A percentile compares a stretch with the other conserved stretches of the same genome.
Evolutionary conservation across 257 asterid genomes (phyloP).

Genomic region (Misopates orontium): DNA sequence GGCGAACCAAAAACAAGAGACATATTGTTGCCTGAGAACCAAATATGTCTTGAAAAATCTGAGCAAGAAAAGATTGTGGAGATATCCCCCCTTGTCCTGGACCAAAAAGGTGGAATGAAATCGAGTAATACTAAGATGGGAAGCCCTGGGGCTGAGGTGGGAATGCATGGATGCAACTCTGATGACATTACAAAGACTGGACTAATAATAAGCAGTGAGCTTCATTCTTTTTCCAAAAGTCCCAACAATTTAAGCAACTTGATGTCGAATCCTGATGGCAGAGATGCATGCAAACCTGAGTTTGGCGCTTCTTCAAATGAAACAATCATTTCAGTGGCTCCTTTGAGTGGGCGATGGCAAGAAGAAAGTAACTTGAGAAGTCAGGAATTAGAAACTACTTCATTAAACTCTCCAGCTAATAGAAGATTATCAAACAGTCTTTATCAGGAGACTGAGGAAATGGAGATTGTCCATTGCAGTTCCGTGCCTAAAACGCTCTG

Average conservation of each 20-base stretch:
- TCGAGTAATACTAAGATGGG: too few species aligned
- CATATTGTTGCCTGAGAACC: constrained; percentile 19
- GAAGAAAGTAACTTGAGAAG: constrained; percentile 15
- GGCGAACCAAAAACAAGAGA: too few species aligned
- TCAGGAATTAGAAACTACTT: constrained; percentile 15
- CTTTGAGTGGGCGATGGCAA: constrained; percentile 14
- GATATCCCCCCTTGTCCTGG: constrained; percentile 23
- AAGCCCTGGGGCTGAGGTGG: too few species aligned
- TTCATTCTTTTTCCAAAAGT: constrained; percentile 22
- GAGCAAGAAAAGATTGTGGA: constrained; percentile 31
- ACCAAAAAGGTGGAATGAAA: too few species aligned
- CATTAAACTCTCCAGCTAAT: constrained; percentile 20
- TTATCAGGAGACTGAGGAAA: constrained; percentile 33
- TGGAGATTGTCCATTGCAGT: constrained; percentile 30
- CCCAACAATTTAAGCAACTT: constrained; percentile 29
- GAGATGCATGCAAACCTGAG: constrained; percentile 13
- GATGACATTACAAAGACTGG: not conserved
- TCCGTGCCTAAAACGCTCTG: constrained; percentile 29
- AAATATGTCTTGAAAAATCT: constrained; percentile 27
- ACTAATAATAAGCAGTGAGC: constrained; percentile 24
- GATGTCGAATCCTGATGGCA: constrained; percentile 28
- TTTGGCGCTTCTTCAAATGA: constrained; percentile 28
- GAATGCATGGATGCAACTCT: too few species aligned
- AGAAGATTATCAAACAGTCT: constrained; percentile 26
- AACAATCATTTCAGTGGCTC: constrained; percentile 22